Percentiles rank a stretch among this genome's conserved stretches.
Conservation (phyloP, 2,329 filamentous ascomycete species). For the Apiospora malaysiana region DNA sequence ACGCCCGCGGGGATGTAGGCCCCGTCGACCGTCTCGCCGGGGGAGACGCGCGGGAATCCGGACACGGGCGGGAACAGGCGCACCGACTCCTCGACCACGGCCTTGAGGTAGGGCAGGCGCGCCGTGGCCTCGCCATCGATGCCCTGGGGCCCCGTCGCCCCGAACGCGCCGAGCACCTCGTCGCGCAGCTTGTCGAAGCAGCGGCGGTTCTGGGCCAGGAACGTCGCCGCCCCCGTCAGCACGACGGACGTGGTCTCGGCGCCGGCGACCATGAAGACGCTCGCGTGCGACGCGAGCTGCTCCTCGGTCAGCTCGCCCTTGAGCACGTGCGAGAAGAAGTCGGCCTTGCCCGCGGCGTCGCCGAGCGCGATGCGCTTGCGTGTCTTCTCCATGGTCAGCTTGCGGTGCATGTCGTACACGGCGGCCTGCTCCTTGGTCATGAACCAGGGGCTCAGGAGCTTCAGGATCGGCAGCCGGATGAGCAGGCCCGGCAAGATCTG, state of each 20-base stretch:
- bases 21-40: slow-evolving; percentile 29
- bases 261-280: slow-evolving; percentile 14
- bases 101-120: slow-evolving; percentile 42
- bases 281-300: slow-evolving; percentile 15
- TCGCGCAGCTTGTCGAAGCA: no score
- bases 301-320: background rate
- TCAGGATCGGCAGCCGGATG: background rate
- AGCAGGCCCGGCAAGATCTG: no score
- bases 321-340: slow-evolving; percentile 16
- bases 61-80: slow-evolving; percentile 45
- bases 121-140: no score
- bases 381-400: no score
- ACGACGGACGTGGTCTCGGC: slow-evolving; percentile 25
- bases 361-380: no score
- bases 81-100: slow-evolving; percentile 47
- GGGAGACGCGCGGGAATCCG: slow-evolving; percentile 31
- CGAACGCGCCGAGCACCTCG: no score
- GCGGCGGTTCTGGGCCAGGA: no score
- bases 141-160: no score
- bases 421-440: no score
- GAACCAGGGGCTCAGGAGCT: no score
- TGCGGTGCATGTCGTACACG: no score
- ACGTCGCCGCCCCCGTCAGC: no score
- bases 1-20: slow-evolving; percentile 25
- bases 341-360: background rate